phyloP scores from a whole-genome alignment of 2,329 filamentous ascomycete genomes.

The Epicoccum sorghinum region DNA sequence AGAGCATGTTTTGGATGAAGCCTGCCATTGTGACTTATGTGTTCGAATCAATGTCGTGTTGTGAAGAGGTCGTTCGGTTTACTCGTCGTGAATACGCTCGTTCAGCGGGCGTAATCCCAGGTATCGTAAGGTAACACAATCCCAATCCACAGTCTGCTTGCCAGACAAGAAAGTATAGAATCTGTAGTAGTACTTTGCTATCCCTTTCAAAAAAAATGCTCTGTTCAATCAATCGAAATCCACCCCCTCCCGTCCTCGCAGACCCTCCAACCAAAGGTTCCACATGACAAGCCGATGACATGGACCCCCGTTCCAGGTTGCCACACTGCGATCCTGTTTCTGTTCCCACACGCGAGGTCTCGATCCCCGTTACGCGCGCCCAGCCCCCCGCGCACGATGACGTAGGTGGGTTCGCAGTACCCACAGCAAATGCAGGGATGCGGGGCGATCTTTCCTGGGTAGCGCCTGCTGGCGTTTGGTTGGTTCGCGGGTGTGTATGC shows the following conservation, averaged over 20 bases:
- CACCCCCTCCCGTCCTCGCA: no score
- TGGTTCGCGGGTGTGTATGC: background rate
- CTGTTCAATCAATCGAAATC: background rate
- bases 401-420: conserved; percentile 5
- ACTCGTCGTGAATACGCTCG: no score
- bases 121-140: no score
- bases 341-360: no score
- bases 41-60: no score
- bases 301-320: background rate
- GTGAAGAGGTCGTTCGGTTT: no score
- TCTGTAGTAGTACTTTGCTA: no score
- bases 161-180: no score
- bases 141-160: no score
- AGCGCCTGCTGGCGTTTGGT: background rate
- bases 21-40: conserved; percentile 26
- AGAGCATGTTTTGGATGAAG: conserved; percentile 47
- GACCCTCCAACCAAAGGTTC: background rate
- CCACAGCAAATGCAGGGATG: conserved; percentile 8
- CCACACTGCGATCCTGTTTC: conserved; percentile 38
- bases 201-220: no score
- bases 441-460: conserved; percentile 8
- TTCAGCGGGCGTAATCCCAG: no score
- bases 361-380: no score
- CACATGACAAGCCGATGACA: conserved; percentile 27
- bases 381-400: conserved; percentile 27